Percentiles rank a stretch among this genome's conserved stretches.
phyloP scores from a whole-genome alignment of 805 yeast genomes.

The Sporopachydermia quercuum region DNA sequence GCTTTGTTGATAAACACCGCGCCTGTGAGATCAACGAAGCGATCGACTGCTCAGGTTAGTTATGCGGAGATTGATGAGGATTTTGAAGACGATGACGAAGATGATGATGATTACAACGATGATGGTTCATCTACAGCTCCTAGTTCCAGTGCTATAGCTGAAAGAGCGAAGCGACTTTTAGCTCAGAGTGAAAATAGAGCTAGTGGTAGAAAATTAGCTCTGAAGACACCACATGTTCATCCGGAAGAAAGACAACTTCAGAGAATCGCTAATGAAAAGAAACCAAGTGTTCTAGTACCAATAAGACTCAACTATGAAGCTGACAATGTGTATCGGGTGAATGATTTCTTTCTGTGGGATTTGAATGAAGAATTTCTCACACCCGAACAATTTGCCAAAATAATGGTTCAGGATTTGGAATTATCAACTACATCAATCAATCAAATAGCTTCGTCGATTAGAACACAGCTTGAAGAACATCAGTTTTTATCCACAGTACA shows the following conservation, averaged over 20 bases:
- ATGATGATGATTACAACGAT: constrained; percentile 23
- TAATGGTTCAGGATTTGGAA: constrained; percentile 74
- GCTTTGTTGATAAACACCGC: constrained; percentile 60
- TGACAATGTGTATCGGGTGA: constrained; percentile 31
- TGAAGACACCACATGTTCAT: constrained; percentile 1
- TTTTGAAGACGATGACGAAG: constrained; percentile 36
- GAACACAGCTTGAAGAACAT: constrained; percentile 69
- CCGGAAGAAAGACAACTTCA: constrained; percentile 14
- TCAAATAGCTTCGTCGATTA: constrained; percentile 58
- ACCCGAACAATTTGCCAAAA: constrained; percentile 60
- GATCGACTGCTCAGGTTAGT: constrained; percentile 56
- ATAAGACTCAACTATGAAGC: constrained; percentile 47
- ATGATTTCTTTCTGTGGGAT: constrained; percentile 67
- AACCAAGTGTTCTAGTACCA: constrained; percentile 39
- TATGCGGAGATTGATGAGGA: constrained; percentile 75
- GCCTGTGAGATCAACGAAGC: constrained; percentile 63
- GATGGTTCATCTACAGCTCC: constrained; percentile 8
- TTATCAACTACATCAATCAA: constrained; percentile 45
- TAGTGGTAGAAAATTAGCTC: neutral
- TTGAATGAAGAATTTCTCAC: constrained; percentile 46
- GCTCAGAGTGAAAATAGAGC: constrained; percentile 2
- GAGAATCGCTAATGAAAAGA: constrained; percentile 24
- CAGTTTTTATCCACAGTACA: constrained; percentile 46
- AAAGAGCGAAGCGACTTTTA: constrained; percentile 7
- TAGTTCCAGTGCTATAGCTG: constrained; percentile 17